Percentiles rank a stretch among this genome's conserved stretches.
Conservation (phyloP, 306 rosid genomes). For the Cicer yamashitae region DNA sequence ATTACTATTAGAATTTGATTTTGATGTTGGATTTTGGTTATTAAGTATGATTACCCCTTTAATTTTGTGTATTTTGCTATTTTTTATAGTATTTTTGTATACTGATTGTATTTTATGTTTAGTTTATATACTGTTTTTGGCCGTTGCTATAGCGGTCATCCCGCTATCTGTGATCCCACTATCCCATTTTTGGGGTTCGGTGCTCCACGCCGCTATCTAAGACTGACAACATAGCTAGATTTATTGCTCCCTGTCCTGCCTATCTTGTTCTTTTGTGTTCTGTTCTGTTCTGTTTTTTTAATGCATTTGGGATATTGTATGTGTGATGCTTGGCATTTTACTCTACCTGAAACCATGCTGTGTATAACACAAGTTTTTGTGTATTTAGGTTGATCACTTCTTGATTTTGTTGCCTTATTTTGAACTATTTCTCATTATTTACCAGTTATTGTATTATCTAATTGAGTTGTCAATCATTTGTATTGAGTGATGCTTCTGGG, state of each 20-base stretch:
- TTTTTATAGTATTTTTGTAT: too few species aligned
- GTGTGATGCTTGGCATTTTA: constrained; percentile 37
- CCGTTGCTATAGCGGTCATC: too few species aligned
- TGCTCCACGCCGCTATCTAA: too few species aligned
- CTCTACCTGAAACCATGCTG: constrained; percentile 20
- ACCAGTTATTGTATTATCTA: constrained; percentile 2
- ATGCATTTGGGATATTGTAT: constrained; percentile 11
- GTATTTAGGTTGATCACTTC: constrained; percentile 30
- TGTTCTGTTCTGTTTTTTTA: too few species aligned
- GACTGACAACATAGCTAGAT: not conserved
- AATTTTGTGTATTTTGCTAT: too few species aligned
- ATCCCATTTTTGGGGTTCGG: too few species aligned
- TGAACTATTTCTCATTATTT: constrained; percentile 25
- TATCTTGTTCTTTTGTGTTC: not conserved
- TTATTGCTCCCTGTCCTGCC: constrained; percentile 28
- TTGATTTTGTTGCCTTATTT: constrained; percentile 19
- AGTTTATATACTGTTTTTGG: too few species aligned
- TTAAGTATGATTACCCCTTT: too few species aligned
- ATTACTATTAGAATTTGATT: too few species aligned
- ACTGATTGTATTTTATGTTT: too few species aligned
- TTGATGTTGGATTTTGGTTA: too few species aligned
- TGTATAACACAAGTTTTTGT: not conserved
- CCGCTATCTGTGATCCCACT: too few species aligned
- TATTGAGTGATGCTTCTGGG: constrained; percentile 16
- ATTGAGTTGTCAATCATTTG: constrained; percentile 34